Base-by-base conservation (phyloP, 345 rosid species). In the Eucalyptus dawsonii region DNA sequence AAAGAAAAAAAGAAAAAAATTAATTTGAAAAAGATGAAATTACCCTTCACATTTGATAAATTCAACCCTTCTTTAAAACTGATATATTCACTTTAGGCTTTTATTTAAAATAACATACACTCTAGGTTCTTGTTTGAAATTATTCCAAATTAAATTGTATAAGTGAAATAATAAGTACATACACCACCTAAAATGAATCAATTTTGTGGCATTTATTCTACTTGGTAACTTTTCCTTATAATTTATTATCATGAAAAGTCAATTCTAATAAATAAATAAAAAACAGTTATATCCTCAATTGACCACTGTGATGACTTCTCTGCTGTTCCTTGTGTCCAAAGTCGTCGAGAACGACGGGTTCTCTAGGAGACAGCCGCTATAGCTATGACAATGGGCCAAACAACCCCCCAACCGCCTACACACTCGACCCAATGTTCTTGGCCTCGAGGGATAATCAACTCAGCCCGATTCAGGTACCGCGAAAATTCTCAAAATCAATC, bases 391-490 rank as follows among this genome's bases (percentile, higher is more conserved):
- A 93, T 86, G 96, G 93, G 3, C 92, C 92, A 6, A 88, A 90
- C 51, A 89, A 80, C 14, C 89, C 94, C 34, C 94, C 95, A 11
- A 95, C 95, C 8, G 86, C 93, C 86, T 65, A 89, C 58, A 91
- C 86, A 53, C 86, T 91, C 15, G 95, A 94, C 22, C 94, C 95
- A 5, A 19, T 90, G 9, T 89, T 27, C 86, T 62, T 94, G 42
- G 86, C 89, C 72, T 92, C 51, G 90, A 89, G 21, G 12, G 51
- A 90, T 54, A 93, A 96, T 86, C 92, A 94, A 60, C 94, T 93
- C 80, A 93, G 95, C 90, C 97, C 95, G 50, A 89, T 53, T 76
- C 89, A 94, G 94, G 96, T 92, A 86, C 67, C 25, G 0, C 27
- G 25, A 6, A 80, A 80, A 80, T 37, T 2, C 24, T 80, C 49